Conservation (phyloP, 305 asterid species). For the Lippia alba region DNA sequence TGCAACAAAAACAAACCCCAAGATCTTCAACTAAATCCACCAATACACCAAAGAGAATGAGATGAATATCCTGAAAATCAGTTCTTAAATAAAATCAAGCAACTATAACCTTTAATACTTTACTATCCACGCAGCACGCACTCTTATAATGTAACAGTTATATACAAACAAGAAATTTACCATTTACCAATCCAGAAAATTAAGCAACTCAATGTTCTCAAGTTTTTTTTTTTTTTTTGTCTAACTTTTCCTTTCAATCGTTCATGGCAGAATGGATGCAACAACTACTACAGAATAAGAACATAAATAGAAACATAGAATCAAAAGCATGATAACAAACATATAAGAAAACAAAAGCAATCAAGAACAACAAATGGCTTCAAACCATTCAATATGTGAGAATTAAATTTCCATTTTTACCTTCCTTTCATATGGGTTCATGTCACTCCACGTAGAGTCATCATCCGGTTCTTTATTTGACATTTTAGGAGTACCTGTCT, state of each 20-base stretch:
- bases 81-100: slow-evolving; percentile 26
- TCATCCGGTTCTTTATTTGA: slow-evolving; percentile 45
- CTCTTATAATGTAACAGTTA: slow-evolving; percentile 5
- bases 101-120: slow-evolving; percentile 14
- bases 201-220: background rate
- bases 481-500: slow-evolving; percentile 40
- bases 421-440: slow-evolving; percentile 79
- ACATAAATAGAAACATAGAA: slow-evolving; percentile 14
- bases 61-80: slow-evolving; percentile 12
- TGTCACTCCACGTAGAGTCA: slow-evolving; percentile 86
- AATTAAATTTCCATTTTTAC: slow-evolving; percentile 41
- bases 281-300: slow-evolving; percentile 12
- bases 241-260: slow-evolving; percentile 5
- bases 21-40: slow-evolving; percentile 6
- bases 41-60: slow-evolving; percentile 13
- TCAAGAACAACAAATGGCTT: slow-evolving; percentile 25
- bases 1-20: too few species aligned
- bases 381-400: slow-evolving; percentile 13
- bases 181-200: background rate
- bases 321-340: slow-evolving; percentile 16
- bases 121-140: slow-evolving; percentile 13
- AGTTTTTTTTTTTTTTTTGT: too few species aligned
- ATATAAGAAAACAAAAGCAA: slow-evolving; percentile 18
- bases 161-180: background rate
- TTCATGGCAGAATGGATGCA: slow-evolving; percentile 19